Conservation (phyloP, 306 rosid species). For the Prunus armeniaca region DNA sequence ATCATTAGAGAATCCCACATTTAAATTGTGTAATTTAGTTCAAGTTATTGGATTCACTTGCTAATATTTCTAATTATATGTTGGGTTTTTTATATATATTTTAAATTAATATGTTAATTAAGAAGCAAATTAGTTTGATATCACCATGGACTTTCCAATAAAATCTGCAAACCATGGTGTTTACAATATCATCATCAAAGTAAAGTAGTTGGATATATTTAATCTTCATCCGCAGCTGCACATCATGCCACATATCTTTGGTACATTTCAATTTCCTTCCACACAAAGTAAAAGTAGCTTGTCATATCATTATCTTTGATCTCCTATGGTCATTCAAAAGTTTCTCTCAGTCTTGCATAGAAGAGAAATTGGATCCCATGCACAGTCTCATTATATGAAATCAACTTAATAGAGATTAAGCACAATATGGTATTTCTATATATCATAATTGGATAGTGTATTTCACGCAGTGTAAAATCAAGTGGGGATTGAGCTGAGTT, state of each 20-base stretch:
- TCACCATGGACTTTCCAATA: background rate
- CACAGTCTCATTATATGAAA: background rate
- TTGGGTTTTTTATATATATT: background rate
- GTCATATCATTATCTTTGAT: too few relatives aligned
- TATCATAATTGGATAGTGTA: background rate
- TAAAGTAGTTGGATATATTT: too few relatives aligned
- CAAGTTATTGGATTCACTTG: background rate
- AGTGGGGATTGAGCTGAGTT: background rate
- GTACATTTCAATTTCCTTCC: too few relatives aligned
- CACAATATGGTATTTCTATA: background rate
- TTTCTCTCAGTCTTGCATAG: background rate
- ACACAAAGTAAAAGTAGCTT: too few relatives aligned
- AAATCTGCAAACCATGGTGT: background rate
- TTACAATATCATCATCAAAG: too few relatives aligned
- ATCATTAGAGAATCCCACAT: background rate
- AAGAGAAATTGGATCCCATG: background rate
- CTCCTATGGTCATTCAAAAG: too few relatives aligned
- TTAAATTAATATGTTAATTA: background rate
- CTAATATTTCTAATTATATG: background rate
- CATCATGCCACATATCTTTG: too few relatives aligned
- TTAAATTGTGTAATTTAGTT: background rate
- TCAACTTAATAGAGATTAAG: background rate
- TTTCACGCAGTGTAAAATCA: background rate
- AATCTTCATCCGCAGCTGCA: too few relatives aligned
- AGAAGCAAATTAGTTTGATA: background rate